Conservation (phyloP, 1,284 basidiomycete species). For the Cryptococcus sp. region DNA sequence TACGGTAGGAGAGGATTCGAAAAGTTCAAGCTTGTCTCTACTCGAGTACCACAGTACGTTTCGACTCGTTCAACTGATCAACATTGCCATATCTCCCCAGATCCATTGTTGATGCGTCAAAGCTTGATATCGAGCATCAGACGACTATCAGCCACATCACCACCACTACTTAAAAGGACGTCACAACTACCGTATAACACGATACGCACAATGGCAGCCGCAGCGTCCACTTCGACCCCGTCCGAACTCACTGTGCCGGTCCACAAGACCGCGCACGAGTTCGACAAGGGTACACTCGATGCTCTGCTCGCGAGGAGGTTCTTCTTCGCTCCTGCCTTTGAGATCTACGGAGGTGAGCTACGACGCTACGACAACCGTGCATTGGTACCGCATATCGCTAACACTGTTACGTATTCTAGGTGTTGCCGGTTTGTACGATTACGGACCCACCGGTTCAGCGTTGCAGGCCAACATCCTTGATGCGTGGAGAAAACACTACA, state of each 20-base stretch:
- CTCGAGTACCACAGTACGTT: too few species aligned
- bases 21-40: too few species aligned
- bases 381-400: background rate
- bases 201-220: slow-evolving; percentile 27
- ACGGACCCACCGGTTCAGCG: slow-evolving; percentile 91
- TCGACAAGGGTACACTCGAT: slow-evolving; percentile 86
- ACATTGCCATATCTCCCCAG: background rate
- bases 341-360: slow-evolving; percentile 89
- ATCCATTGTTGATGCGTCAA: background rate
- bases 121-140: slow-evolving; percentile 2
- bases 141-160: background rate
- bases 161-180: background rate
- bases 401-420: slow-evolving; percentile 57
- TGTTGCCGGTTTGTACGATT: slow-evolving; percentile 94
- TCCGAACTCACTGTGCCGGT: slow-evolving; percentile 53
- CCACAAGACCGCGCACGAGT: slow-evolving; percentile 84
- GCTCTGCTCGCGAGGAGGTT: slow-evolving; percentile 87
- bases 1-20: too few species aligned
- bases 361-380: background rate
- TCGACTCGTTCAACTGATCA: slow-evolving; percentile 1
- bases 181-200: background rate
- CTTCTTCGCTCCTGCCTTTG: slow-evolving; percentile 98
- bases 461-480: slow-evolving; percentile 96
- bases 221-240: slow-evolving; percentile 42
- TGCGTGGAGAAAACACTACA: slow-evolving; percentile 98